Evolutionary conservation across 768 basidiomycete species (phyloP).

Genomic region (Rhodocollybia butyracea): DNA sequence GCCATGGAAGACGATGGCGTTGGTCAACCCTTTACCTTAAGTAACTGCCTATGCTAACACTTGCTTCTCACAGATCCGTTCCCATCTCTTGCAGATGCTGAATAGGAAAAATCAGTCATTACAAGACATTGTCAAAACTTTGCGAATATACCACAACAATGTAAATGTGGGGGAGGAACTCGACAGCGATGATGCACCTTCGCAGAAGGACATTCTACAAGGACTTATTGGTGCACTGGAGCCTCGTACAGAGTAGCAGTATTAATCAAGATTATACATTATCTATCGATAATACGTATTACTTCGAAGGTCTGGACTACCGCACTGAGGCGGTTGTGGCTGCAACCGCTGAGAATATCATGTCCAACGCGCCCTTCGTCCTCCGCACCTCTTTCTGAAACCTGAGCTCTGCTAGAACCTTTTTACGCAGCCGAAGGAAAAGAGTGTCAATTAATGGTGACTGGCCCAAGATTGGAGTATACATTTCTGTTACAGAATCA

Average conservation of each 20-base stretch:
- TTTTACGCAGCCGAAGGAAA: constrained; percentile 76
- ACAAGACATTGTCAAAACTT: constrained; percentile 64
- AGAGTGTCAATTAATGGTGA: constrained; percentile 89
- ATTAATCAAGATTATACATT: not conserved
- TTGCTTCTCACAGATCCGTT: constrained; percentile 57
- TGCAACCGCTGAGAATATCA: constrained; percentile 69
- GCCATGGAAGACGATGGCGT: constrained; percentile 99
- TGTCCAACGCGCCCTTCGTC: constrained; percentile 84
- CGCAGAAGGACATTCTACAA: constrained; percentile 66
- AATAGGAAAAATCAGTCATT: constrained; percentile 68
- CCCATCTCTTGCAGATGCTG: constrained; percentile 75
- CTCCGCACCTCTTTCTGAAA: constrained; percentile 87
- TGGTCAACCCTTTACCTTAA: constrained; percentile 25
- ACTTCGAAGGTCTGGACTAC: not conserved
- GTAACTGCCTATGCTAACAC: not conserved
- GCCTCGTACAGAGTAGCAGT: constrained; percentile 10
- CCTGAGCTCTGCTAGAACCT: constrained; percentile 79
- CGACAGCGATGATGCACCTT: constrained; percentile 28
- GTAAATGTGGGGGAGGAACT: constrained; percentile 68
- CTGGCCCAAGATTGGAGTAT: constrained; percentile 87
- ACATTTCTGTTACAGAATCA: constrained; percentile 66
- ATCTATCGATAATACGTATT: constrained; percentile 1
- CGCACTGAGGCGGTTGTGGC: not conserved
- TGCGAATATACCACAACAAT: constrained; percentile 72
- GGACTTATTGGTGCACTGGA: constrained; percentile 64